A percentile compares a stretch with the other conserved stretches of the same genome.
phyloP scores from a whole-genome alignment of 1,139 yeast species.

The Sporopachydermia cereana region DNA sequence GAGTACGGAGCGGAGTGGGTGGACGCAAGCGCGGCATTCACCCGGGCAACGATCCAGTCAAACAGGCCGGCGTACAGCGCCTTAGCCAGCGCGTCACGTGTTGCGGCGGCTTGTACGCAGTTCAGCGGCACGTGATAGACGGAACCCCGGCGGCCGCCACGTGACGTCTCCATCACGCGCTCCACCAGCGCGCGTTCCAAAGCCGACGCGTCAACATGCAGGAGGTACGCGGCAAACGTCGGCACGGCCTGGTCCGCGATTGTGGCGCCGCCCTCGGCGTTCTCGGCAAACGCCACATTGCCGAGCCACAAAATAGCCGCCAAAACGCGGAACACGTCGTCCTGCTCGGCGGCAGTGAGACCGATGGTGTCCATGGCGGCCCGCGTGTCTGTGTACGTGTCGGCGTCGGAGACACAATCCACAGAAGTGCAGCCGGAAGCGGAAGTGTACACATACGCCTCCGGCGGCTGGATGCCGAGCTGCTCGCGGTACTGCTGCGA shows the following conservation, averaged over 20 bases:
- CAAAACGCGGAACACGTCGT: conserved; percentile 73
- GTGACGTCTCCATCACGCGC: conserved; percentile 74
- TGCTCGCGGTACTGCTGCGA: conserved; percentile 71
- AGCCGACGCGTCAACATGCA: conserved; percentile 65
- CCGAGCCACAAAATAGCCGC: conserved; percentile 93
- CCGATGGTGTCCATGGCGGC: conserved; percentile 87
- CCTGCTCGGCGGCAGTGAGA: conserved; percentile 70
- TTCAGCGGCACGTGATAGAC: conserved; percentile 92
- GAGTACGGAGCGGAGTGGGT: conserved; percentile 47
- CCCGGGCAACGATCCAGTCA: conserved; percentile 96
- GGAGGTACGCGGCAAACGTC: conserved; percentile 81
- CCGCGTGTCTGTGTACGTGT: conserved; percentile 71
- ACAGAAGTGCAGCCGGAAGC: conserved; percentile 80
- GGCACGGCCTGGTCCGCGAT: conserved; percentile 82
- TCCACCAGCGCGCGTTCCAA: conserved; percentile 63
- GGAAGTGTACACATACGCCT: conserved; percentile 80
- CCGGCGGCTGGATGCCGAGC: conserved; percentile 89
- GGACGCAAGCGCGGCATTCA: conserved; percentile 57
- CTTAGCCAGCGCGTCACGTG: conserved; percentile 89
- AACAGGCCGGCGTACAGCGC: conserved; percentile 87
- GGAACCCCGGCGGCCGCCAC: conserved; percentile 78
- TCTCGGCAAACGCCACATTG: conserved; percentile 74
- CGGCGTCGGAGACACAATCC: conserved; percentile 71
- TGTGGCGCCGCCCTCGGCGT: conserved; percentile 68
- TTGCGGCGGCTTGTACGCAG: conserved; percentile 86